Evolutionary conservation across 2,329 filamentous ascomycete genomes (phyloP).

Genomic region (Fusarium humuli): DNA sequence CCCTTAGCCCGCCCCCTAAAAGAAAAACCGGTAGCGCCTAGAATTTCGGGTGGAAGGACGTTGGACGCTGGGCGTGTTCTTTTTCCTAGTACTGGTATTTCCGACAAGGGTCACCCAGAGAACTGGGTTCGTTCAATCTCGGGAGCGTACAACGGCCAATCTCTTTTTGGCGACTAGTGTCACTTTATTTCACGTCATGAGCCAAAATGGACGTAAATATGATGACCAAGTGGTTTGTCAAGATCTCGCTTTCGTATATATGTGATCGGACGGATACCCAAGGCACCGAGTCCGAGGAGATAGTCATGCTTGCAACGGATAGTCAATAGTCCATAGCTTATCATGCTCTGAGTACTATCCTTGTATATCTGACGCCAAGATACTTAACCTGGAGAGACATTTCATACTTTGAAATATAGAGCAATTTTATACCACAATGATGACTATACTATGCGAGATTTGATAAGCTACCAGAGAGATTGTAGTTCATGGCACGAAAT

Average conservation of each 20-base stretch:
- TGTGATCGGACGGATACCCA: background rate
- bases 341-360: background rate
- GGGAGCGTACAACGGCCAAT: background rate
- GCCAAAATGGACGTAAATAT: background rate
- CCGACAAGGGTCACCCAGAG: slow-evolving; percentile 21
- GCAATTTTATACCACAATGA: background rate
- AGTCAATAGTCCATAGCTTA: background rate
- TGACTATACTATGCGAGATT: background rate
- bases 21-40: slow-evolving; percentile 27
- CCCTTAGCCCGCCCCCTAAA: slow-evolving; percentile 5
- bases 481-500: background rate
- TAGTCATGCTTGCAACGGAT: background rate
- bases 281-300: background rate
- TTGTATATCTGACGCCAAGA: background rate
- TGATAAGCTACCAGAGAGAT: background rate
- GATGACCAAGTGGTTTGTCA: background rate
- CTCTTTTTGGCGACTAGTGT: background rate
- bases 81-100: background rate
- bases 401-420: background rate
- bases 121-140: slow-evolving; percentile 7
- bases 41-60: slow-evolving; percentile 27
- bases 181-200: background rate
- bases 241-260: background rate
- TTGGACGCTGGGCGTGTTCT: background rate
- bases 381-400: background rate